phyloP scores from a whole-genome alignment of 2,329 filamentous ascomycete genomes.

The Purpureocillium takamizusanense region DNA sequence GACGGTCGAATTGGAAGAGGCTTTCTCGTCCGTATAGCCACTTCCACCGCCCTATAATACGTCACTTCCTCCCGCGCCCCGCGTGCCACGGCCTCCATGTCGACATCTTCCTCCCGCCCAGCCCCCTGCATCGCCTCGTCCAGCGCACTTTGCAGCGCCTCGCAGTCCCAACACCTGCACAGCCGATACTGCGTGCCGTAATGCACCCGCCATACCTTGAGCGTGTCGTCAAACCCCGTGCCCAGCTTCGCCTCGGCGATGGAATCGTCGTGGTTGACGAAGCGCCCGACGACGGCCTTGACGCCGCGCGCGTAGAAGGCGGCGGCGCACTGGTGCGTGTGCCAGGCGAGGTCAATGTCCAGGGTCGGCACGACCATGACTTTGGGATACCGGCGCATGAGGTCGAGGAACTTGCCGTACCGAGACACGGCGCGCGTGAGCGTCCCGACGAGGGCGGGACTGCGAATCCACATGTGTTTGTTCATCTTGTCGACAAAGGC shows the following conservation, averaged over 20 bases:
- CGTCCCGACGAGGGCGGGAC: slow-evolving; percentile 23
- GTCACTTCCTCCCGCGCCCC: slow-evolving; percentile 7
- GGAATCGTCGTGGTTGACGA: slow-evolving; percentile 30
- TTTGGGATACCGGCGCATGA: slow-evolving; percentile 18
- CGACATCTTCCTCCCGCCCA: not conserved
- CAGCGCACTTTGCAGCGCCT: slow-evolving; percentile 18
- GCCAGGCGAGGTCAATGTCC: slow-evolving; percentile 34
- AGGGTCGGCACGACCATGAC: slow-evolving; percentile 27
- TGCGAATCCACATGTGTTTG: slow-evolving; percentile 26
- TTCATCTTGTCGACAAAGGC: slow-evolving; percentile 32
- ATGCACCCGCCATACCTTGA: slow-evolving; percentile 15
- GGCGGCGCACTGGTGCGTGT: slow-evolving; percentile 30
- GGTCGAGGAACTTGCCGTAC: slow-evolving; percentile 27
- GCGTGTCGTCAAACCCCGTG: slow-evolving; percentile 18
- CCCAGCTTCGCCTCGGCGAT: slow-evolving; percentile 17
- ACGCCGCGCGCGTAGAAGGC: slow-evolving; percentile 14
- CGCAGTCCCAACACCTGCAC: slow-evolving; percentile 28
- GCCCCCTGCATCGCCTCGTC: slow-evolving; percentile 2
- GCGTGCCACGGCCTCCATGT: slow-evolving; percentile 4
- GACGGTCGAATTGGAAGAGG: slow-evolving; percentile 1
- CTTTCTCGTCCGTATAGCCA: slow-evolving; percentile 5
- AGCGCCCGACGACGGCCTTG: slow-evolving; percentile 10
- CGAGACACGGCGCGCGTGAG: slow-evolving; percentile 23
- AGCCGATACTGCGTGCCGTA: slow-evolving; percentile 25
- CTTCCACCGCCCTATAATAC: slow-evolving; percentile 10